Evolutionary conservation across 1,139 yeast genomes (phyloP), one percentile per base, ranked within the genome.

Genomic region (Taiozyma onychis): DNA sequence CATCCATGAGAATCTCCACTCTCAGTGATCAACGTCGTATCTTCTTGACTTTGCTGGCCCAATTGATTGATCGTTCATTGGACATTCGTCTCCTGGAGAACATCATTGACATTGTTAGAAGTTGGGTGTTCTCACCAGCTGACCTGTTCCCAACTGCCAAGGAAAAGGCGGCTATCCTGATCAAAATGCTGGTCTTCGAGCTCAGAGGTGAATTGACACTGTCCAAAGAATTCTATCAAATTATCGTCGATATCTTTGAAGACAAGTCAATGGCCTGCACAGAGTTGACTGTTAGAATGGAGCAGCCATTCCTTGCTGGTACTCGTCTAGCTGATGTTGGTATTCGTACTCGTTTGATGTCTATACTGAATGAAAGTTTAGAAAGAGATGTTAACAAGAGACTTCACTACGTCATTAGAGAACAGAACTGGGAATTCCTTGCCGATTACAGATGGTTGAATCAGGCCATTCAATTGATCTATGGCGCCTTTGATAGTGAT

Each of bases 391-490:
- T 90, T 26, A 79, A 81, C 58, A 90, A 88, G 65, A 76, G 99
- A 54, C 71, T 95, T 43, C 84, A 85, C 58, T 95, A 93, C 61
- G 84, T 93, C 10, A 78, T 95, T 35, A 76, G 93, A 41, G 97
- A 93, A 59, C 99, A 95, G 65, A 93, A 89, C 63, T 95, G 99
- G 99, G 99, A 95, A 65, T 86, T 79, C 60, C 74, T 95, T 46
- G 93, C 96, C 0, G 98, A 91, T 57, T 87, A 87, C 61, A 90
- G 91, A 47, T 95, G 99, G 99, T 71, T 91, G 54, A 89, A 90
- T 64, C 99, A 93, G 67, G 99, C 96, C 0, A 72, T 89, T 41
- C 98, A 93, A 64, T 70, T 95, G 43, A 70, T 95, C 13, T 88
- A 86, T 63, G 96, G 95, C 0, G 77, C 96, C 0, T 80, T 89